Evolutionary conservation across 208 protist species (phyloP), one percentile per base, ranked within the genome.

Genomic region (Leishmania major): DNA sequence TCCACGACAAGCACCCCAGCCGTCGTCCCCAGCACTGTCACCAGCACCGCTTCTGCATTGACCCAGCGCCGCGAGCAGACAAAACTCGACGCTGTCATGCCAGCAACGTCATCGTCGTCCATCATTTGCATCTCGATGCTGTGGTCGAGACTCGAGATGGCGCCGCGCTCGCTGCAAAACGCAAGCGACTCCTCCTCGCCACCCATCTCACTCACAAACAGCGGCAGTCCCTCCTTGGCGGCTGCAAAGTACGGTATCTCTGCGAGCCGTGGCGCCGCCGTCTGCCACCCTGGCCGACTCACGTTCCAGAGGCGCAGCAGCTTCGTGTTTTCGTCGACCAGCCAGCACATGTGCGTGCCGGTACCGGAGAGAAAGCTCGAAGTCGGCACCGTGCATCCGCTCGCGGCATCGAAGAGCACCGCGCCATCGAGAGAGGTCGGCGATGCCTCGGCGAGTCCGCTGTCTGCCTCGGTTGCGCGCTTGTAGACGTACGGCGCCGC

Each of bases 141-240:
- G 87, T 92, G 91, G 78, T 97, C 94, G 15, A 96, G 87, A 79
- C 90, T 97, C 13, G 90, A 93, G 57, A 97, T 88, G 69, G 87
- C 89, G 75, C 94, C 94, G 35, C 88, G 84, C 66, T 94, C 86
- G 69, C 88, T 95, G 85, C 94, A 97, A 73, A 97, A 93, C 15
- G 90, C 92, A 55, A 97, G 86, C 57, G 91, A 94, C 55, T 93
- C 87, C 51, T 94, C 91, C 53, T 87, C 86, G 6, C 67, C 75
- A 60, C 82, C 85, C 84, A 95, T 92, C 84, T 97, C 94, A n/a
- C 88, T 86, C 51, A 95, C 89, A 81, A 95, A 95, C 4, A 95
- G 81, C 37, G 92, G 91, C 1, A 92, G 78, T 13, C 87, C 94
- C 35, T 94, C 94, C 37, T 85, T 67, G 35, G 84, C 85, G 5